Evolutionary conservation across 1,284 basidiomycete genomes (phyloP), one percentile per base, ranked within the genome.

Genomic region (Chondrostereum purpureum): DNA sequence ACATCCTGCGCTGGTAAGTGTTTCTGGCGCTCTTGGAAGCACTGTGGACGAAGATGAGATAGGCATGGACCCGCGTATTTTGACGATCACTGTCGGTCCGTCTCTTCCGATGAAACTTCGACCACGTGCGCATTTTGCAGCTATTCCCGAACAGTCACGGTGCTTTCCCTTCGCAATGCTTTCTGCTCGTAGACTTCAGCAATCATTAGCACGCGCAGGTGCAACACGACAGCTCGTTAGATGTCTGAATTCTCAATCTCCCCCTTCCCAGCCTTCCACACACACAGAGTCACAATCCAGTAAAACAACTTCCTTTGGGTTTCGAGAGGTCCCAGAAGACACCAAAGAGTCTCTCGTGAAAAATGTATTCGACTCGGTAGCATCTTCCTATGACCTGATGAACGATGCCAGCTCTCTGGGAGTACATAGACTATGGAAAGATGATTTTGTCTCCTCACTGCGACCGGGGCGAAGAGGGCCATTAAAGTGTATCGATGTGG

Each of bases 351-450:
- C 68, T 6, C 70, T 88, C 39, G 95, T 99, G 47, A 91, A 89
- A 55, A 77, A 78, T 51, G 94, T 99, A 45, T 99, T 99, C 69
- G 87, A 91, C 56, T 95, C 91, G 3, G 95, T 99, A 45, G 93
- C 96, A 35, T 89, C 90, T 34, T 91, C 83, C 44, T 99, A 99
- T 67, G 95, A 99, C 66, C 65, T 98, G 35, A 97, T 99, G 94
- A 99, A 99, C 73, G 96, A 99, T 62, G 92, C 93, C 19, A 92
- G 95, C 71, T 99, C 95, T 4, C 69, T 98, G 48, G 96, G 96
- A 23, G 87, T 99, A 19, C 96, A 99, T 62, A 78, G 96, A 38
- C 69, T 99, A 20, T 99, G 96, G 96, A 99, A 99, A 68, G 93
- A 98, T 65, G 78, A 83, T 36, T 93, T 92, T 62, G 88, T 99